Base-by-base conservation (phyloP, 305 asterid genomes). In the Fraxinus greggii region DNA sequence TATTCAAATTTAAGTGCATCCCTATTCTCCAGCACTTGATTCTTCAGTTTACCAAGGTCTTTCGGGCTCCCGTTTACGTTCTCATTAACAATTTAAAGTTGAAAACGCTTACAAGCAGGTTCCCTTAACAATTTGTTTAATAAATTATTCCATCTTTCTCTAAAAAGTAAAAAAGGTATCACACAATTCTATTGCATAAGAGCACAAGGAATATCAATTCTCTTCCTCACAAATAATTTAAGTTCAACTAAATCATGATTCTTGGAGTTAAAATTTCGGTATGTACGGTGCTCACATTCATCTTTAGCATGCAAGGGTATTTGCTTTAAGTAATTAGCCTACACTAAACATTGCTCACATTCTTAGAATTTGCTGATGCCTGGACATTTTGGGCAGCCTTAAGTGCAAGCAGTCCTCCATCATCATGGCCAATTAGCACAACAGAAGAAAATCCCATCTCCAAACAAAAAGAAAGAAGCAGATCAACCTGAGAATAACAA, bases 401-500 rank as follows among this genome's bases (percentile, higher is more conserved):
- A 86, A 96, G 86, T 78, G 97, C 95, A 88, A 96, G 98, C 84
- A 96, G 83, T 78, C 98, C 99, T 80, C 99, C 99, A 84, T 96
- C 99, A 85, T 94, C 99, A 84, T 96, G 99, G 86, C 99, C 99
- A 87, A 96, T 89, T 67, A 94, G 89, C 80, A 94, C 92, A 40
- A 96, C 97, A 7, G 99, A 96, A 76, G 97, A 86, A 84, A 96
- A 94, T 78, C 92, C 91, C 94, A 96, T 89, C 82, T 90, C 97
- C 80, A 59, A 81, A 90, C 98, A 96, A 81, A 96, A 96, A 48
- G 97, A 91, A 88, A 96, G 88, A 84, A 96, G 95, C 89, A 96
- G 89, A 85, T 96, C 99, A 83, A 96, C 98, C 99, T 94, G 94
- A 81, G 84, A 87, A 59, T 70, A 75, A 35, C 21, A 32, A 72